Conservation (phyloP, 1,139 yeast species). For the Pneumocystis carinii region DNA sequence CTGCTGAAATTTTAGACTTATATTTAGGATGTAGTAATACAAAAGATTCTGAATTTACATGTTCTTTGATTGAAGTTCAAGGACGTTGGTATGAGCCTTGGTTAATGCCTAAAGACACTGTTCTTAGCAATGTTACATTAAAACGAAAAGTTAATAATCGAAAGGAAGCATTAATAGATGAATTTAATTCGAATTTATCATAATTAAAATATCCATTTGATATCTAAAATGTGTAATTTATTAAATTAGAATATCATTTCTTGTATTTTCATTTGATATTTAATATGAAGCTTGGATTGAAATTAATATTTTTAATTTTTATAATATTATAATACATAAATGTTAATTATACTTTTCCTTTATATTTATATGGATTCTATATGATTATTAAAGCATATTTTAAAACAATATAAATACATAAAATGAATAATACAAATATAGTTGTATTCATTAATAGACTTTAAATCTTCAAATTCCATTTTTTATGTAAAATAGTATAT, state of each 20-base stretch:
- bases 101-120: neutral
- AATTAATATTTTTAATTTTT: neutral
- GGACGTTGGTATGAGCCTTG: conserved; percentile 2
- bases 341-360: too few species aligned
- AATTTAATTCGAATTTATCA: neutral
- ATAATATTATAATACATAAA: neutral
- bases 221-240: neutral
- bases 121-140: neutral
- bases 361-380: too few species aligned
- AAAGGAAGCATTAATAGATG: neutral
- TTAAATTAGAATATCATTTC: neutral
- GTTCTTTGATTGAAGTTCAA: neutral
- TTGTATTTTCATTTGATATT: neutral
- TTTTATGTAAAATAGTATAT: neutral
- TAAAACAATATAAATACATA: neutral
- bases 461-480: neutral
- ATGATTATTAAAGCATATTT: neutral
- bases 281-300: neutral
- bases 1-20: neutral
- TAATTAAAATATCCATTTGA: neutral
- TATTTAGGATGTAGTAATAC: neutral
- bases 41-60: neutral
- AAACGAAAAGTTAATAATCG: neutral
- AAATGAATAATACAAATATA: neutral
- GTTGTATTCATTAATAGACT: neutral